Evolutionary conservation across 164 flowering plant species (phyloP).

Genomic region (Annona cherimola): DNA sequence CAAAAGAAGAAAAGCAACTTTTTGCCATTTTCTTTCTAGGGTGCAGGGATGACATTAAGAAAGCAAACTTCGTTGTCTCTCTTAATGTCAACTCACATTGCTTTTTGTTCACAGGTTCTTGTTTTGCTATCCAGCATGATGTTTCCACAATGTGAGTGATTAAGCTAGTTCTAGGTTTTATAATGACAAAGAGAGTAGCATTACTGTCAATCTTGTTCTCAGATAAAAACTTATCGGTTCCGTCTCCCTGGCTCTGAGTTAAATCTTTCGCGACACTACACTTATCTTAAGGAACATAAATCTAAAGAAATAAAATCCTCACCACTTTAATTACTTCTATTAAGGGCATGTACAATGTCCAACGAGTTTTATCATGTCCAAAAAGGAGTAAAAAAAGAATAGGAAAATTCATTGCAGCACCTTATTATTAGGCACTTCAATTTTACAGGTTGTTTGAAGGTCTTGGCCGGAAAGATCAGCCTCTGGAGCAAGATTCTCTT

Average conservation of each 20-base stretch:
- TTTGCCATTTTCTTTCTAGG: neutral
- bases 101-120: neutral
- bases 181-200: no score
- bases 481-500: no score
- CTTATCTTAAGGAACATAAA: no score
- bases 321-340: neutral
- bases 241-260: no score
- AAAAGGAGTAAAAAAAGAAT: neutral
- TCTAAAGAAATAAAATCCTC: no score
- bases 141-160: no score
- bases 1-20: neutral
- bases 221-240: no score
- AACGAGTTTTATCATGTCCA: neutral
- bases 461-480: neutral
- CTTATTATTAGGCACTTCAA: conserved; percentile 91
- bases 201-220: no score
- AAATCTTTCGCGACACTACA: no score
- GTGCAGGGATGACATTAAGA: neutral
- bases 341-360: neutral
- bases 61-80: neutral
- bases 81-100: neutral
- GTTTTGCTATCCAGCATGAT: no score
- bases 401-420: conserved; percentile 20
- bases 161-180: no score
- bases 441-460: conserved; percentile 42